phyloP scores from a whole-genome alignment of 768 basidiomycete genomes.

The Kondoa subrosea region DNA sequence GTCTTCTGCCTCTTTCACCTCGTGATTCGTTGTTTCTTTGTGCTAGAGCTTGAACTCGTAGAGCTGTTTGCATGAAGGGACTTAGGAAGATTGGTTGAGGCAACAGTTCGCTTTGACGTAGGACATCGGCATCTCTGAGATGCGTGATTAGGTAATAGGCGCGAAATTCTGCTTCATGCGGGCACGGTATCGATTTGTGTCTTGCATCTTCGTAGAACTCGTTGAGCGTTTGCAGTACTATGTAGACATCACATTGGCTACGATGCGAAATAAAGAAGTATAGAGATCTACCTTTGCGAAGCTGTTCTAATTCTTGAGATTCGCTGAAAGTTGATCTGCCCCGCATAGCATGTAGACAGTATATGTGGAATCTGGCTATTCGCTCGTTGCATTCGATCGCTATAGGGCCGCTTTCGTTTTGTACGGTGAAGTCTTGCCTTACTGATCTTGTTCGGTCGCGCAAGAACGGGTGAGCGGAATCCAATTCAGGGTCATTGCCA shows the following conservation, averaged over 20 bases:
- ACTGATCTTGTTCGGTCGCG: constrained; percentile 81
- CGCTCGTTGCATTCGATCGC: constrained; percentile 85
- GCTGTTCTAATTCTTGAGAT: constrained; percentile 65
- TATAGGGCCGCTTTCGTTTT: constrained; percentile 54
- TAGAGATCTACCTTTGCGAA: constrained; percentile 65
- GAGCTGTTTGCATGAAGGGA: constrained; percentile 66
- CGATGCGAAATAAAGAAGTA: too few species aligned
- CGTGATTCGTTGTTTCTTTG: constrained; percentile 46
- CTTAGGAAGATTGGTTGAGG: constrained; percentile 48
- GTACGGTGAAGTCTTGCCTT: constrained; percentile 85
- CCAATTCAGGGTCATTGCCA: constrained; percentile 46
- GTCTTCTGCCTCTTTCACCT: constrained; percentile 26
- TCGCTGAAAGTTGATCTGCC: constrained; percentile 47
- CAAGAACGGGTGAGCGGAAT: constrained; percentile 60
- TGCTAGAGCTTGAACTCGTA: constrained; percentile 59
- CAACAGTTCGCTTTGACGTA: constrained; percentile 29
- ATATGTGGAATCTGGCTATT: constrained; percentile 82
- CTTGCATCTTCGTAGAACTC: constrained; percentile 80
- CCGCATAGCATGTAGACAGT: constrained; percentile 47
- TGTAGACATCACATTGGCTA: not conserved
- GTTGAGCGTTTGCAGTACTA: constrained; percentile 78
- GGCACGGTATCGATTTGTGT: constrained; percentile 42
- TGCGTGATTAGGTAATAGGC: constrained; percentile 86
- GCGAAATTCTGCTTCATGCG: constrained; percentile 85
- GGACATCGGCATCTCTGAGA: constrained; percentile 49